Conservation (phyloP, 2,329 filamentous ascomycete species). For the Pseudocercospora fuligena region DNA sequence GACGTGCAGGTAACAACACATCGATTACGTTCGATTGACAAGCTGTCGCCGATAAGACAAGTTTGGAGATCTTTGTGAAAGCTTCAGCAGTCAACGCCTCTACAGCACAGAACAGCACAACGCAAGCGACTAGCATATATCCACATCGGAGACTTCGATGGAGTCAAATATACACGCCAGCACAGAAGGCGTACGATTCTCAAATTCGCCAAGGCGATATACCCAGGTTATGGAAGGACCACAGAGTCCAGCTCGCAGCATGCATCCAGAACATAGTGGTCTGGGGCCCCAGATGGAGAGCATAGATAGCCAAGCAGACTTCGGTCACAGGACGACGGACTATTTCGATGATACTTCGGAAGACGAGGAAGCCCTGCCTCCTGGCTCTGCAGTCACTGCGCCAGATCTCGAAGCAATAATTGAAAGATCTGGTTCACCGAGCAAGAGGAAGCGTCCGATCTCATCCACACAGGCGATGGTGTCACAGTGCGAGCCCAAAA, state of each 20-base stretch:
- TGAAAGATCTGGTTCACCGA: conserved; percentile 24
- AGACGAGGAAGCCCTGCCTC: conserved; percentile 24
- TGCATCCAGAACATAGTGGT: conserved; percentile 38
- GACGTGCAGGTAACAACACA: conserved; percentile 10
- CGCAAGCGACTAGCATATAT: conserved; percentile 11
- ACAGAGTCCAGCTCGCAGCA: conserved; percentile 41
- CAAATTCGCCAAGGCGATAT: conserved; percentile 41
- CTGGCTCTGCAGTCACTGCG: conserved; percentile 15
- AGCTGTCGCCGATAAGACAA: neutral
- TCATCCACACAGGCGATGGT: conserved; percentile 25
- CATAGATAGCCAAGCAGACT: conserved; percentile 38
- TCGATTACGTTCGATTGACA: neutral
- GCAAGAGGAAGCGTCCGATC: conserved; percentile 29
- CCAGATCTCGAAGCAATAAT: conserved; percentile 20
- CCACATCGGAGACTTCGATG: conserved; percentile 17
- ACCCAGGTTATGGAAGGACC: conserved; percentile 39
- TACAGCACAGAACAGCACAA: neutral
- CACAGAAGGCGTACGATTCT: conserved; percentile 31
- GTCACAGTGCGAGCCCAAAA: conserved; percentile 30
- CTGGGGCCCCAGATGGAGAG: conserved; percentile 32
- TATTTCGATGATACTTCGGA: conserved; percentile 44
- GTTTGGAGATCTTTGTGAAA: neutral
- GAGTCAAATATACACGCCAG: conserved; percentile 15
- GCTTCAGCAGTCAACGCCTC: neutral
- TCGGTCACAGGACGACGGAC: conserved; percentile 38